Base-by-base conservation (phyloP, 805 yeast genomes). In the Candida odintsovae region DNA sequence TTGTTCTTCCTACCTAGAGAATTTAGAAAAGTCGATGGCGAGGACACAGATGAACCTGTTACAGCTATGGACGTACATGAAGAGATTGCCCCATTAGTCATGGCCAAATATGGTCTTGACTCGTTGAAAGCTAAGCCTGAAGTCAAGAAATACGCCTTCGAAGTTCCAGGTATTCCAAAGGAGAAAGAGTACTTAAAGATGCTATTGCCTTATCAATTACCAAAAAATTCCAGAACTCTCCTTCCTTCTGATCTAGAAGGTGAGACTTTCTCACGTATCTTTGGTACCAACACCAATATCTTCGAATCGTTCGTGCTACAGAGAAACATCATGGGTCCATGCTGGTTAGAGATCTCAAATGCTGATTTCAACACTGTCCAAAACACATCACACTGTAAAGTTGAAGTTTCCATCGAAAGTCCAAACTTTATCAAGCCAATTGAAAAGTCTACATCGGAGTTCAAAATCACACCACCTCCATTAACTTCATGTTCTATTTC, bases 251-350 rank as follows among this genome's bases (percentile, higher is more conserved):
- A 82, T 47, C 62, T 85, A 29, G 78, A 77, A 51, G 95, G 97
- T 50, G 82, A 78, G 40, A 86, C 95, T 0, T 90, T 86, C 60
- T 68, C 73, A 10, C 84, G 78, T 47, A 87, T 89, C 2, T 89
- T 90, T 68, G 98, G 98, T 42, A 73, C 87, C 3, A 78, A 73
- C 49, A 65, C 94, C 3, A 75, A 75, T 46, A 70, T 87, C 21
- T 90, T 94, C 63, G 99, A 94, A 69, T 75, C 87, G 12, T 89
- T 94, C 65, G 94, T 89, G 11, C 57, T 90, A 22, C 88, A 83
- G 63, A 75, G 86, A 55, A 82, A 84, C 55, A 75, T 94, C 40
- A 90, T 89, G 97, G 99, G 99, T 10, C 99, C 99, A 3, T 90
- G 98, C 63, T 94, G 99, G 99, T 70, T 94, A 44, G 85, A 85